These are phyloP conservation scores for Pythium dissimile DNA, from an alignment of 352 stramenopile species.

Conservation along the genomic window DNA sequence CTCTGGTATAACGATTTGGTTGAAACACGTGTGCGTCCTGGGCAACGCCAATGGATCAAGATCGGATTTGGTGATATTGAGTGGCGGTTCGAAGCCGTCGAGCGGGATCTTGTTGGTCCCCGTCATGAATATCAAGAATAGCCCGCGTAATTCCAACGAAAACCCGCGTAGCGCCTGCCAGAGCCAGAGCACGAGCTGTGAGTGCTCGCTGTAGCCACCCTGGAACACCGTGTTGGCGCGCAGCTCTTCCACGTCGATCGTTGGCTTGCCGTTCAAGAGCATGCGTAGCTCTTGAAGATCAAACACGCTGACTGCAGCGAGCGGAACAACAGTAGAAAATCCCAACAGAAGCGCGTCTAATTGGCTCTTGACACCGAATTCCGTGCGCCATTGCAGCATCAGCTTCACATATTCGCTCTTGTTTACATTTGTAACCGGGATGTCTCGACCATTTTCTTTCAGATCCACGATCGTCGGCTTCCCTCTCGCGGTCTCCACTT, in stretches of 20 bases:
- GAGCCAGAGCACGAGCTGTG: constrained; percentile 77
- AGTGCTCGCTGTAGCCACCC: constrained; percentile 73
- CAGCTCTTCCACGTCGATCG: constrained; percentile 84
- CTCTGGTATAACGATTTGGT: constrained; percentile 84
- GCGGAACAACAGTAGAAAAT: constrained; percentile 28
- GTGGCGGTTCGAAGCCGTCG: constrained; percentile 81
- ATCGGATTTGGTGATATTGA: constrained; percentile 84
- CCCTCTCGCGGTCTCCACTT: constrained; percentile 22
- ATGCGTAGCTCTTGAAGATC: constrained; percentile 35
- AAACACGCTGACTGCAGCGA: constrained; percentile 32
- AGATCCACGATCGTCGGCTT: constrained; percentile 28
- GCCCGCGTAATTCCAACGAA: constrained; percentile 43
- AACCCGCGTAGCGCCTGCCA: constrained; percentile 82
- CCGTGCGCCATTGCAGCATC: constrained; percentile 37
- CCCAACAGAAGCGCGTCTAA: constrained; percentile 37
- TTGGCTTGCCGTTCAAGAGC: constrained; percentile 52
- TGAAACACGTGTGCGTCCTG: constrained; percentile 85
- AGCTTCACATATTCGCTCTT: constrained; percentile 50
- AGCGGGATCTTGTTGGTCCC: constrained; percentile 80
- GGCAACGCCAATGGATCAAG: constrained; percentile 64
- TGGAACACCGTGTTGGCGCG: constrained; percentile 76
- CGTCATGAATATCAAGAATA: constrained; percentile 86
- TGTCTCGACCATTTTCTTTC: constrained; percentile 35
- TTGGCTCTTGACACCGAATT: constrained; percentile 31
- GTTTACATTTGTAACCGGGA: constrained; percentile 47